A percentile compares a stretch with the other conserved stretches of the same genome.
Conservation (phyloP, 768 basidiomycete species). For the Cystobasidium ongulense region DNA sequence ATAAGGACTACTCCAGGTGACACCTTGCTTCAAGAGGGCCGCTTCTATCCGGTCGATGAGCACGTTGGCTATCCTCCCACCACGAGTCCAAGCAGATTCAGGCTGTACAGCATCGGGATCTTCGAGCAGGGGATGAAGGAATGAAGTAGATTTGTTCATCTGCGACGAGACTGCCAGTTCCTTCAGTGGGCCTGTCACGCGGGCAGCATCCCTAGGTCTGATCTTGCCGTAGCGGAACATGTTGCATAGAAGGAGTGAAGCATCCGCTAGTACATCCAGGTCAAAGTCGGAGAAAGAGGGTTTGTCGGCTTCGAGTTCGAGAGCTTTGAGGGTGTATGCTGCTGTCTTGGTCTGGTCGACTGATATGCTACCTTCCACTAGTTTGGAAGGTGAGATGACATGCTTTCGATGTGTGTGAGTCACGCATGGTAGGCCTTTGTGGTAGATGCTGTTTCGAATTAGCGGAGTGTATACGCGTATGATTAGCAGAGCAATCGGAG, state of each 20-base stretch:
- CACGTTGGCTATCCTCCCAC: neutral
- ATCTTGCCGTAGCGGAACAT: neutral
- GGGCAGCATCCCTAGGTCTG: neutral
- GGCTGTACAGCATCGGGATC: neutral
- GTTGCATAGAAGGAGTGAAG: neutral
- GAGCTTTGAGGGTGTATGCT: neutral
- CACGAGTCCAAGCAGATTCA: neutral
- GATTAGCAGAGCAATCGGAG: neutral
- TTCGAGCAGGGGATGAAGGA: neutral
- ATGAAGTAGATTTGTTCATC: neutral
- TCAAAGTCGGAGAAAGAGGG: neutral
- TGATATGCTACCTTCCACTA: neutral
- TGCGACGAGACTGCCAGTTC: neutral
- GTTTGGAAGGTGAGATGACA: neutral
- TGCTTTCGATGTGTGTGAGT: neutral
- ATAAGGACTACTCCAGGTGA: neutral
- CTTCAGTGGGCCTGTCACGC: neutral
- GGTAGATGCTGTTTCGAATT: neutral
- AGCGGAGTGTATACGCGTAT: neutral
- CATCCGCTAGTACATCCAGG: neutral
- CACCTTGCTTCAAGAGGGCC: neutral
- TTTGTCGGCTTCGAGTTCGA: neutral
- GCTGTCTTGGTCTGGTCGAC: neutral
- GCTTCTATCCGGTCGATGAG: neutral
- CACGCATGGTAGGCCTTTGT: neutral